Conservation (phyloP, 192 early-diverging fungal species). For the Helicostylum pulchrum region DNA sequence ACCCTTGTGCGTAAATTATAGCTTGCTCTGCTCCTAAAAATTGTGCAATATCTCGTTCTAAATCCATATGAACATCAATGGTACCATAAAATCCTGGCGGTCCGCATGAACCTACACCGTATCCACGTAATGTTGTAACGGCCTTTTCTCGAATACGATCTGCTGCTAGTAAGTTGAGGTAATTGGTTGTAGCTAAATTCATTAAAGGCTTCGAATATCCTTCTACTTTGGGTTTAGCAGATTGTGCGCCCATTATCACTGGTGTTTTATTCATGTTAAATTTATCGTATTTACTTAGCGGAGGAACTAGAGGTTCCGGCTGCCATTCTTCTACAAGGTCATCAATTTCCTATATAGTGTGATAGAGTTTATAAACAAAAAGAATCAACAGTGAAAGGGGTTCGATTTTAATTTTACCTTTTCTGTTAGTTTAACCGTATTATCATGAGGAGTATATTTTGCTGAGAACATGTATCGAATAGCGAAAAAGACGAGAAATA, state of each 20-base stretch:
- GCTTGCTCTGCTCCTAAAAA: constrained; percentile 83
- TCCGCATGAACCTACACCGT: constrained; percentile 95
- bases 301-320: constrained; percentile 89
- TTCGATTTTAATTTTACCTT: constrained; percentile 56
- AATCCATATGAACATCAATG: constrained; percentile 90
- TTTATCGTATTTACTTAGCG: constrained; percentile 63
- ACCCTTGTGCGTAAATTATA: constrained; percentile 94
- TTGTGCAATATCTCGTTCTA: constrained; percentile 81
- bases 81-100: constrained; percentile 96
- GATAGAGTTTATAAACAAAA: not conserved
- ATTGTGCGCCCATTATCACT: constrained; percentile 64
- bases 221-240: constrained; percentile 59
- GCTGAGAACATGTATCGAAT: constrained; percentile 85
- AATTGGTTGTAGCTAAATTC: constrained; percentile 89
- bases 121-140: constrained; percentile 79
- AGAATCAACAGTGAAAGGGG: not conserved
- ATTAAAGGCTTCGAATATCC: constrained; percentile 60
- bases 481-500: constrained; percentile 80
- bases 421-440: constrained; percentile 75
- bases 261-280: constrained; percentile 78
- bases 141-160: constrained; percentile 80
- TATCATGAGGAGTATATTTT: constrained; percentile 75
- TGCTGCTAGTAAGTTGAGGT: constrained; percentile 74
- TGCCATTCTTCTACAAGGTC: constrained; percentile 94
- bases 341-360: constrained; percentile 77